Base-by-base conservation (phyloP, 306 rosid species). In the Glycine latifolia region DNA sequence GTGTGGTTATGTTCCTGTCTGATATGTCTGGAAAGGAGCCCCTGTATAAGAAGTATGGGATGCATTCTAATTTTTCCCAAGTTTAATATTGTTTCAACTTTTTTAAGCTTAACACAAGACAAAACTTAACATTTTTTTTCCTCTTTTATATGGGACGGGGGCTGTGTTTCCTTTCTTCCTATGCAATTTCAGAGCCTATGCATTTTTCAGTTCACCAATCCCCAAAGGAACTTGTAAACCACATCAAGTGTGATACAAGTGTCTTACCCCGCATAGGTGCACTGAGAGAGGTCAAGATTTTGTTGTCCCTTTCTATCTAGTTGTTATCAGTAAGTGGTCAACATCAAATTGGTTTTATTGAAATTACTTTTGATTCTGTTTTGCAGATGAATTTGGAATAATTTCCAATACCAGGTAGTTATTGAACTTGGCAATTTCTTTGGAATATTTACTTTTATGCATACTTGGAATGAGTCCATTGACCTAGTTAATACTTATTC, bases 21-120 rank as follows among this genome's bases (percentile, higher is more conserved):
- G 99, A 95, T 92, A 93, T 95, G 98, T 93, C 99, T 69, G 99
- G 99, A 85, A 93, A 94, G 89, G 97, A 95, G 88, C 98, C 99
- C 67, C 82, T 95, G 13, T 95, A 95, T 88, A 93, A 79, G 87
- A 95, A 91, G 99, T 95, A 93, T 48, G 97, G 16, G 16, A 53
- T 81, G 56, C 47, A 56, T 73, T 73, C 55, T 61, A 6, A 12
- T 60, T 71, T 75, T 78, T 52, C 16, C 63, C 59, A 37, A 77
- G 61, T 74, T 55, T 31, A 43, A 13, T 71, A 10, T 55, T 53
- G 48, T 62, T 73, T 20, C 81, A 44, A 43, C 20, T 35, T 79
- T 75, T 44, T 35, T 76, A 35, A 16, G 69, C 55, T 71, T 66
- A 41, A 73, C 14, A 43, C 47, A 49, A 48, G 49, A 62, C 48